Percentiles rank a stretch among this genome's conserved stretches.
Evolutionary conservation across 2,329 filamentous ascomycete genomes (phyloP).

Genomic region (Hymenoscyphus linearis): DNA sequence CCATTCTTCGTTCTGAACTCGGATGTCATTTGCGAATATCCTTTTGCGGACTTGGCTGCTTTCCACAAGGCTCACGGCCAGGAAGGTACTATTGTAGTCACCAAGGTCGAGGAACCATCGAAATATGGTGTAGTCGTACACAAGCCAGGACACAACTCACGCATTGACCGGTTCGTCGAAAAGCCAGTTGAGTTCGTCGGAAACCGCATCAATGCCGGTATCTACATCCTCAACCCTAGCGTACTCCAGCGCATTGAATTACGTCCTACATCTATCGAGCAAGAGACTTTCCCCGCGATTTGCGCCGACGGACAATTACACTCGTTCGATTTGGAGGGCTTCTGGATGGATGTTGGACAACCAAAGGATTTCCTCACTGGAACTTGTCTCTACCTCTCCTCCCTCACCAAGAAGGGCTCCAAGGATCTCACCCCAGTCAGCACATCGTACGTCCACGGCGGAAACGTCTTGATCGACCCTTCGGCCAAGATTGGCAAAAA

Average conservation of each 20-base stretch:
- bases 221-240: slow-evolving; percentile 95
- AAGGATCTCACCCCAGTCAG: slow-evolving; percentile 71
- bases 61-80: slow-evolving; percentile 93
- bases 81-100: slow-evolving; percentile 96
- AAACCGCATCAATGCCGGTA: slow-evolving; percentile 97
- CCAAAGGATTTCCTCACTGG: slow-evolving; percentile 97
- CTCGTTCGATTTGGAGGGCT: slow-evolving; percentile 93
- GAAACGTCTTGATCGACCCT: slow-evolving; percentile 93
- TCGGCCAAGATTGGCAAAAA: slow-evolving; percentile 96
- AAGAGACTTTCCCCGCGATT: slow-evolving; percentile 96
- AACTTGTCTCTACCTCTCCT: slow-evolving; percentile 93
- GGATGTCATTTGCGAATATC: slow-evolving; percentile 97
- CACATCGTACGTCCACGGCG: slow-evolving; percentile 80
- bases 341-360: slow-evolving; percentile 99
- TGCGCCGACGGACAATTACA: slow-evolving; percentile 85
- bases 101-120: slow-evolving; percentile 97
- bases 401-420: slow-evolving; percentile 81
- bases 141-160: slow-evolving; percentile 83
- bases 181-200: slow-evolving; percentile 98
- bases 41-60: slow-evolving; percentile 79
- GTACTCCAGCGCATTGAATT: slow-evolving; percentile 90
- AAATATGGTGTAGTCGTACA: slow-evolving; percentile 99
- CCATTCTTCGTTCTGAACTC: slow-evolving; percentile 99
- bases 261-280: slow-evolving; percentile 94
- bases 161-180: slow-evolving; percentile 98